phyloP scores from a whole-genome alignment of 1,139 yeast species.

The Taiozyma sp. region DNA sequence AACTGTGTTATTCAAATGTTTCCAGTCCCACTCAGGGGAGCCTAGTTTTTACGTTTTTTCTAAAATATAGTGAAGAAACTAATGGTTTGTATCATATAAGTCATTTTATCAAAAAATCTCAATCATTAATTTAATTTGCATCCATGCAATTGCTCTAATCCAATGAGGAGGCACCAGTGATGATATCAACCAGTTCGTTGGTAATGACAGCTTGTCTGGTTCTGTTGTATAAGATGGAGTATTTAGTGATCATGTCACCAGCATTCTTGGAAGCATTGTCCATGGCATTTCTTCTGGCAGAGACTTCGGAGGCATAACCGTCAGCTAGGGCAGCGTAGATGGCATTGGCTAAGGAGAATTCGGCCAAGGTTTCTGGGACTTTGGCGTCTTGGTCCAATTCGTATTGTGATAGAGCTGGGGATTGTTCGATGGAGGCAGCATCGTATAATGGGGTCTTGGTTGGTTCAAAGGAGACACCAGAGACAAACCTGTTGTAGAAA shows the following conservation, averaged over 20 bases:
- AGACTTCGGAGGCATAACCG: constrained; percentile 96
- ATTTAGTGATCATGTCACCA: constrained; percentile 95
- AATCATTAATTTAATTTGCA: not conserved
- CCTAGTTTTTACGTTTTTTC: not conserved
- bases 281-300: constrained; percentile 99
- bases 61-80: not conserved
- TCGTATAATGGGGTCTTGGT: constrained; percentile 61
- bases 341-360: constrained; percentile 87
- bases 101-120: constrained; percentile 1
- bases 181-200: constrained; percentile 98
- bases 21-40: not conserved
- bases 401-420: constrained; percentile 83
- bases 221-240: constrained; percentile 97
- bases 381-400: constrained; percentile 77
- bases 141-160: constrained; percentile 41
- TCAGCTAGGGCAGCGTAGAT: constrained; percentile 92
- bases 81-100: not conserved
- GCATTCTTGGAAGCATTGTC: constrained; percentile 99
- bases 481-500: constrained; percentile 79
- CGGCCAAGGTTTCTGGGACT: constrained; percentile 58
- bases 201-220: constrained; percentile 99
- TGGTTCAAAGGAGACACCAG: constrained; percentile 92
- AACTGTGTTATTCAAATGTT: not conserved
- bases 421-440: constrained; percentile 67
- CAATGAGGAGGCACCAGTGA: constrained; percentile 99